A percentile compares a stretch with the other conserved stretches of the same genome.
Conservation (phyloP, 495 filamentous ascomycete species). For the Podospora pseudoanserina region DNA sequence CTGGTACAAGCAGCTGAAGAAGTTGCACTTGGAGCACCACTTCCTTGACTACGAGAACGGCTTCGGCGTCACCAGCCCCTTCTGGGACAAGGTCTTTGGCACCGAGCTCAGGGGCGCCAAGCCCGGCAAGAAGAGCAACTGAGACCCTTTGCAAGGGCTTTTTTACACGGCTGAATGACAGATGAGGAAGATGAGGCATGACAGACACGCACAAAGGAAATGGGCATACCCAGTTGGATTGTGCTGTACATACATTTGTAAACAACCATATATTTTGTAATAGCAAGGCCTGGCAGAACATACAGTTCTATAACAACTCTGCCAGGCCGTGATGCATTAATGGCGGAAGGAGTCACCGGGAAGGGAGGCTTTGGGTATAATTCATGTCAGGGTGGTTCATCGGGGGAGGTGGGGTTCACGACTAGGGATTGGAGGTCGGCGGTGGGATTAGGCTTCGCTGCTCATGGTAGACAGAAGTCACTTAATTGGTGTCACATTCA, state of each 20-base stretch:
- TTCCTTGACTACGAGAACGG: conserved; percentile 95
- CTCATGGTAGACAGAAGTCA: not conserved
- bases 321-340: conserved; percentile 2
- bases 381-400: not conserved
- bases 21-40: conserved; percentile 94
- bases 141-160: conserved; percentile 42
- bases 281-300: conserved; percentile 2
- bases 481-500: not conserved
- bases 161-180: conserved; percentile 39
- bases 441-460: not conserved
- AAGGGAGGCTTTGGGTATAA: not conserved
- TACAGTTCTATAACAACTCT: not conserved
- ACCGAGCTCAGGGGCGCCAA: conserved; percentile 62
- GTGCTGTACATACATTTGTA: conserved; percentile 5
- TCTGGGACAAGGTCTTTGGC: conserved; percentile 93
- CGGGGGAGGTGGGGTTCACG: not conserved
- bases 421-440: not conserved
- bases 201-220: conserved; percentile 1
- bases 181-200: conserved; percentile 1
- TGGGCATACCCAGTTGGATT: not conserved
- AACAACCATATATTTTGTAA: conserved; percentile 9
- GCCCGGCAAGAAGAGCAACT: conserved; percentile 20
- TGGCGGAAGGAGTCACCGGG: not conserved
- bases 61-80: conserved; percentile 96
- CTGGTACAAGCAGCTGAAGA: conserved; percentile 88